Percentiles rank a stretch among this genome's conserved stretches.
Evolutionary conservation across 23 red algal species (phyloP).

Genomic region (Pyropia yezoensis): DNA sequence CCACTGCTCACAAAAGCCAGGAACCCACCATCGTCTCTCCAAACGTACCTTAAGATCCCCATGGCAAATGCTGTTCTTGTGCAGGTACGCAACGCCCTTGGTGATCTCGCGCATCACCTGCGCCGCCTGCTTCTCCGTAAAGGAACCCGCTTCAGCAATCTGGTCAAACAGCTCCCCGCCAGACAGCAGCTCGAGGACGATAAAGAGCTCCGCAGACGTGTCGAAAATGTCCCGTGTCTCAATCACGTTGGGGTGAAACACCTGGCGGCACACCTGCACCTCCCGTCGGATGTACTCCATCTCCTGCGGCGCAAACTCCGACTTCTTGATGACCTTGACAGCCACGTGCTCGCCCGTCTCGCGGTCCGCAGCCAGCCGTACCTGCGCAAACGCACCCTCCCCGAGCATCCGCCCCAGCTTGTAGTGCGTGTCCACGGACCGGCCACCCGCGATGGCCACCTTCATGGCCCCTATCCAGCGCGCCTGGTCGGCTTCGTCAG

Average conservation of each 20-base stretch:
- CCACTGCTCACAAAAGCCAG: too few species aligned
- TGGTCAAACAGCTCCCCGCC: slow-evolving; percentile 91
- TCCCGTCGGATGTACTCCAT: slow-evolving; percentile 54
- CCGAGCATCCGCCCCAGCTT: slow-evolving; percentile 50
- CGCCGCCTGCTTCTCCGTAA: slow-evolving; percentile 44
- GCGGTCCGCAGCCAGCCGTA: slow-evolving; percentile 37
- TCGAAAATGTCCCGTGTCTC: slow-evolving; percentile 88
- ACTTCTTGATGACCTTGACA: slow-evolving; percentile 78
- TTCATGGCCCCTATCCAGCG: neutral
- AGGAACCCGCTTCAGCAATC: slow-evolving; percentile 58
- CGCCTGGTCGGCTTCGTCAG: neutral
- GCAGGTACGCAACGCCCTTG: slow-evolving; percentile 70
- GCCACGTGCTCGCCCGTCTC: slow-evolving; percentile 59
- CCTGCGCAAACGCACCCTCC: slow-evolving; percentile 69
- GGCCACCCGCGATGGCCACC: slow-evolving; percentile 1
- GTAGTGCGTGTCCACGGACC: slow-evolving; percentile 32
- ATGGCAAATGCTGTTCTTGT: slow-evolving; percentile 74
- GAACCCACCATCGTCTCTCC: too few species aligned
- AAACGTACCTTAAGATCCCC: slow-evolving; percentile 60
- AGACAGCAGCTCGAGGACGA: slow-evolving; percentile 83
- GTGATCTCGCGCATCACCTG: slow-evolving; percentile 76
- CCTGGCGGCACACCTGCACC: slow-evolving; percentile 31
- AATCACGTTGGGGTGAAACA: slow-evolving; percentile 69
- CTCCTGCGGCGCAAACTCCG: slow-evolving; percentile 31
- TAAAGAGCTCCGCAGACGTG: slow-evolving; percentile 41